Evolutionary conservation across 805 yeast genomes (phyloP), one percentile per base, ranked within the genome.

Genomic region (Tetrapisispora namnaoensis): DNA sequence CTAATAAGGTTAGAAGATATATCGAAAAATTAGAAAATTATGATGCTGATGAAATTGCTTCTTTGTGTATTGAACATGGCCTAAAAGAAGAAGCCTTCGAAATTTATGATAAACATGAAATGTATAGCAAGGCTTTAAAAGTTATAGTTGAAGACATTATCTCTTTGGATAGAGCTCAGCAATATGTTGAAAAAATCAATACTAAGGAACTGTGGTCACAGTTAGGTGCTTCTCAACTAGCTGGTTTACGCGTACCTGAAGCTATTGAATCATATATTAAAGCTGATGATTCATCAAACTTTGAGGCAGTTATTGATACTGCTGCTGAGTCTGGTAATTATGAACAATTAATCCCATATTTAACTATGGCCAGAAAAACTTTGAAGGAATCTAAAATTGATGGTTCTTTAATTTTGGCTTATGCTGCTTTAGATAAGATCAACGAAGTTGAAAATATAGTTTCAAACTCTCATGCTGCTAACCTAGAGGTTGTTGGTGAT

Each of bases 271-370:
- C 98, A 8, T 93, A 93, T 66, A 85, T 90, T 60, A 85, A 80
- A 60, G 96, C 98, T 39, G 80, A 84, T 60, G 95, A 91, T 66
- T 93, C 98, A 51, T 78, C 85, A 47, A 88, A 93, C 73, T 93
- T 75, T 63, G 87, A 81, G 49, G 88, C 86, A 59, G 96, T 91
- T 42, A 91, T 93, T 69, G 98, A 93, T 60, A 86, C 89, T 59
- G 80, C 98, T 44, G 95, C 90, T 63, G 95, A 86, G 61, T 95
- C 96, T 35, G 98, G 96, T 55, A 91, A 90, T 66, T 95, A 82
- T 66, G 97, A 91, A 61, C 98, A 93, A 69, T 79, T 93, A 57
- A 74, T 91, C 58, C 82, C 86, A 55, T 93, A 79, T 71, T 76
- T 93, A 70, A 74, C 77, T 54, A 88, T 89, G 95, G 96, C 99